Evolutionary conservation across 78 protist species (phyloP).

Genomic region (Dictyostelium capitatum): DNA sequence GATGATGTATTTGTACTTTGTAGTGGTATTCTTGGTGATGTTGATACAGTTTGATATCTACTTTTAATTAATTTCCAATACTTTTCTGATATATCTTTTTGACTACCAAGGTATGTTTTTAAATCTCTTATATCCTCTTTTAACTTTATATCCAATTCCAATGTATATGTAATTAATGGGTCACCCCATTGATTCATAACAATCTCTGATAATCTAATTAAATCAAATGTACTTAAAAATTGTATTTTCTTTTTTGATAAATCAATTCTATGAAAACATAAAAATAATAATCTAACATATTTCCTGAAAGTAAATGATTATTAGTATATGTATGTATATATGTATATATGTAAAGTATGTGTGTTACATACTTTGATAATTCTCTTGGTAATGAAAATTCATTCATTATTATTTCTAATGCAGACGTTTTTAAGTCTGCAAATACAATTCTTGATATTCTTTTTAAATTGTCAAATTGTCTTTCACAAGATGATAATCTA

Average conservation of each 20-base stretch:
- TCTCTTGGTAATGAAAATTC: constrained; percentile 64
- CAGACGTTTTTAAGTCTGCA: constrained; percentile 31
- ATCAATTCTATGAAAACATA: constrained; percentile 75
- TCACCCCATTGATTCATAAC: constrained; percentile 78
- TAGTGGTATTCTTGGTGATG: neutral
- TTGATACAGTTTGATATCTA: constrained; percentile 38
- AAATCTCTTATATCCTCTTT: constrained; percentile 78
- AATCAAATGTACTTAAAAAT: constrained; percentile 19
- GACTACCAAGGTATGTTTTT: constrained; percentile 42
- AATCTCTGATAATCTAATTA: constrained; percentile 49
- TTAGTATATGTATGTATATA: neutral
- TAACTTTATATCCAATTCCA: constrained; percentile 53
- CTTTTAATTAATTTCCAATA: constrained; percentile 37
- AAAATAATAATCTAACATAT: constrained; percentile 55
- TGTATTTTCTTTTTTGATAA: constrained; percentile 53
- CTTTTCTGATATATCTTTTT: constrained; percentile 44
- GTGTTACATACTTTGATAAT: constrained; percentile 28
- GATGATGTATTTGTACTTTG: neutral
- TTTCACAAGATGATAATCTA: constrained; percentile 55
- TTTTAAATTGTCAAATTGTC: constrained; percentile 79
- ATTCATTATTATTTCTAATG: constrained; percentile 68
- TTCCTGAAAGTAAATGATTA: constrained; percentile 1
- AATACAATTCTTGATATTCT: constrained; percentile 69
- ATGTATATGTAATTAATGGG: constrained; percentile 21
- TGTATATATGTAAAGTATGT: no score